phyloP scores from a whole-genome alignment of 2,329 filamentous ascomycete genomes.

The Akanthomyces dipterigenus region DNA sequence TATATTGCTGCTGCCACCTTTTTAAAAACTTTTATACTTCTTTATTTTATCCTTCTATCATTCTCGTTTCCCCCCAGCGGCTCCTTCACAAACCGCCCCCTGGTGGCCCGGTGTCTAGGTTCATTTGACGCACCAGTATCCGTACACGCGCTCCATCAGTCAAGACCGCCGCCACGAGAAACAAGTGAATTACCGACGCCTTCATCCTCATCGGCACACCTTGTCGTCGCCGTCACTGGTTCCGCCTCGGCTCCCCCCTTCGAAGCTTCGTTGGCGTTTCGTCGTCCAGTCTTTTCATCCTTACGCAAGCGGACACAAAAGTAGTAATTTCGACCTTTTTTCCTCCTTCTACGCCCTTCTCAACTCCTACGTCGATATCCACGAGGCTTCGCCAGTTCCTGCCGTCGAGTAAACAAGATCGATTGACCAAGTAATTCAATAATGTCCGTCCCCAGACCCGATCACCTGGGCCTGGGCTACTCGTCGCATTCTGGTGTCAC shows the following conservation, averaged over 20 bases:
- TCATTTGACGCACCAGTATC: not conserved
- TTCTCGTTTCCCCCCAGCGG: not conserved
- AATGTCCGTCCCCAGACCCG: slow-evolving; percentile 86
- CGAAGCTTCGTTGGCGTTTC: not conserved
- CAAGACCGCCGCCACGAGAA: not conserved
- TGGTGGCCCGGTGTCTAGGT: not conserved
- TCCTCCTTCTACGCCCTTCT: not conserved
- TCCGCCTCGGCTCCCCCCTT: not conserved
- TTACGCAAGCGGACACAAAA: not conserved
- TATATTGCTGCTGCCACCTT: not conserved
- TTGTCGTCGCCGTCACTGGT: not conserved
- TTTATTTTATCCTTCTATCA: slow-evolving; percentile 1
- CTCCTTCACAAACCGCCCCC: not conserved
- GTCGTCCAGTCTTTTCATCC: not conserved
- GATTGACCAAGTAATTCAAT: slow-evolving; percentile 45
- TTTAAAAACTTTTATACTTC: slow-evolving; percentile 3
- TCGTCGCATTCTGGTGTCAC: slow-evolving; percentile 57
- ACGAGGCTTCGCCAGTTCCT: not conserved
- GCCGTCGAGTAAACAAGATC: not conserved
- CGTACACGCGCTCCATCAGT: not conserved
- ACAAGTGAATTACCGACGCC: not conserved
- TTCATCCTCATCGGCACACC: not conserved
- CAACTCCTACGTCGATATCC: not conserved
- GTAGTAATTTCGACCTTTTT: not conserved
- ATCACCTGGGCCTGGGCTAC: slow-evolving; percentile 81